Evolutionary conservation across 1,139 yeast species (phyloP).

Genomic region (Citeromyces hawaiiensis): DNA sequence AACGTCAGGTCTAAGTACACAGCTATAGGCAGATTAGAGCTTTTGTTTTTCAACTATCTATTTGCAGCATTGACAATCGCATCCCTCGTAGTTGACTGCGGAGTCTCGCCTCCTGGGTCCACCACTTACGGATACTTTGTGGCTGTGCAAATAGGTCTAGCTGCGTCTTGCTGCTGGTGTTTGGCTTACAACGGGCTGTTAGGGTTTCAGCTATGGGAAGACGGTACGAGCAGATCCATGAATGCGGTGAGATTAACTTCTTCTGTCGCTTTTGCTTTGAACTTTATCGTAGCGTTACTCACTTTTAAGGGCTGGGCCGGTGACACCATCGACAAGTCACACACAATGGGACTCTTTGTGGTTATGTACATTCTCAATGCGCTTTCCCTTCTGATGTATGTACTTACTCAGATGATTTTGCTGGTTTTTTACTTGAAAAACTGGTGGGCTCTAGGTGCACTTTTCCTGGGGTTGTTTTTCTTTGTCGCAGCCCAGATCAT

Average conservation of each 20-base stretch:
- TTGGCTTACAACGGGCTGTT: constrained; percentile 63
- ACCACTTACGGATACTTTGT: constrained; percentile 69
- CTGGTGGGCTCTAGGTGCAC: constrained; percentile 83
- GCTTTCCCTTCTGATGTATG: constrained; percentile 44
- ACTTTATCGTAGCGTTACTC: constrained; percentile 53
- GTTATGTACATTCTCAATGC: constrained; percentile 64
- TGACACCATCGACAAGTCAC: constrained; percentile 21
- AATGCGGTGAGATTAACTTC: constrained; percentile 37
- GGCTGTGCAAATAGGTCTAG: constrained; percentile 62
- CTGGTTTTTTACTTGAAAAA: constrained; percentile 58
- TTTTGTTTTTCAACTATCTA: constrained; percentile 59
- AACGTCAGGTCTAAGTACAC: constrained; percentile 77
- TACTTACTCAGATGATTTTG: constrained; percentile 57
- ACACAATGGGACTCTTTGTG: constrained; percentile 53
- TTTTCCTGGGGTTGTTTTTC: constrained; percentile 54
- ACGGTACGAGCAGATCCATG: constrained; percentile 63
- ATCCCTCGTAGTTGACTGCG: constrained; percentile 75
- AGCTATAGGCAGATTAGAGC: constrained; percentile 85
- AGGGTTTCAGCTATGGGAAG: constrained; percentile 89
- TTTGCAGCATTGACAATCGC: constrained; percentile 44
- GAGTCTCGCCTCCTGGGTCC: constrained; percentile 83
- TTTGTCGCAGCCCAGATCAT: constrained; percentile 73
- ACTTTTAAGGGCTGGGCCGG: constrained; percentile 60
- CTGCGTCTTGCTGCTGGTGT: constrained; percentile 58
- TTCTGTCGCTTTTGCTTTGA: constrained; percentile 38